These are phyloP conservation scores for Septoria linicola DNA, from an alignment of 2,329 filamentous ascomycete genomes.

Conservation along the genomic window DNA sequence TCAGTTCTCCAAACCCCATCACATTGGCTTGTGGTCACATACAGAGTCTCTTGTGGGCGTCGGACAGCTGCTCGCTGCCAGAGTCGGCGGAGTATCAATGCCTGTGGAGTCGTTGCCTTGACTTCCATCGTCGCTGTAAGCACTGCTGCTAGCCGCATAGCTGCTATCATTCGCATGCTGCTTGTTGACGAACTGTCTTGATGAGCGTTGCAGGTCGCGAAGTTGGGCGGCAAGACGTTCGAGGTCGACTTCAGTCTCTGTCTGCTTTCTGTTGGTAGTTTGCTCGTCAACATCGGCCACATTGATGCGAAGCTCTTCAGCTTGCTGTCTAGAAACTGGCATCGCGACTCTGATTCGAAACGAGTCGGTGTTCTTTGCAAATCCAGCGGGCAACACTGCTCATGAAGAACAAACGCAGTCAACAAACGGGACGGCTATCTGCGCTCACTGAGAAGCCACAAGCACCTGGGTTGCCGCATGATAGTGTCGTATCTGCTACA, in stretches of 20 bases:
- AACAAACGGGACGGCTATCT: constrained; percentile 7
- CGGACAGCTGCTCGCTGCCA: constrained; percentile 14
- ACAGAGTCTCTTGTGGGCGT: constrained; percentile 17
- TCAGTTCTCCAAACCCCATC: not conserved
- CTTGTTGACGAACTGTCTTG: constrained; percentile 14
- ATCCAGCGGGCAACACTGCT: constrained; percentile 1
- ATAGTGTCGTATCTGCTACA: constrained; percentile 4
- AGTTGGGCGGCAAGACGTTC: constrained; percentile 16
- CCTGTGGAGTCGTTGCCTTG: constrained; percentile 9
- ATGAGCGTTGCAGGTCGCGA: constrained; percentile 16
- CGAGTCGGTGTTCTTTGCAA: not conserved
- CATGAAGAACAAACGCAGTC: constrained; percentile 5
- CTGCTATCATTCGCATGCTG: constrained; percentile 14
- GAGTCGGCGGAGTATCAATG: constrained; percentile 14
- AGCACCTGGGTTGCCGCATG: constrained; percentile 6
- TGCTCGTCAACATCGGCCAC: not conserved
- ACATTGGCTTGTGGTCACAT: not conserved
- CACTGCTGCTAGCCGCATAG: constrained; percentile 17
- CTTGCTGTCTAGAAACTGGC: constrained; percentile 11
- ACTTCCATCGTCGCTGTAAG: constrained; percentile 19
- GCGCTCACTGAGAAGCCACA: constrained; percentile 8
- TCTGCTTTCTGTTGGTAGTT: constrained; percentile 4
- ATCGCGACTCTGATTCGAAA: not conserved
- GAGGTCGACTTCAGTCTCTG: constrained; percentile 15
- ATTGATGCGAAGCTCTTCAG: constrained; percentile 12